Evolutionary conservation across 768 basidiomycete genomes (phyloP), one percentile per base, ranked within the genome.

Genomic region (Clitopilus hobsonii): DNA sequence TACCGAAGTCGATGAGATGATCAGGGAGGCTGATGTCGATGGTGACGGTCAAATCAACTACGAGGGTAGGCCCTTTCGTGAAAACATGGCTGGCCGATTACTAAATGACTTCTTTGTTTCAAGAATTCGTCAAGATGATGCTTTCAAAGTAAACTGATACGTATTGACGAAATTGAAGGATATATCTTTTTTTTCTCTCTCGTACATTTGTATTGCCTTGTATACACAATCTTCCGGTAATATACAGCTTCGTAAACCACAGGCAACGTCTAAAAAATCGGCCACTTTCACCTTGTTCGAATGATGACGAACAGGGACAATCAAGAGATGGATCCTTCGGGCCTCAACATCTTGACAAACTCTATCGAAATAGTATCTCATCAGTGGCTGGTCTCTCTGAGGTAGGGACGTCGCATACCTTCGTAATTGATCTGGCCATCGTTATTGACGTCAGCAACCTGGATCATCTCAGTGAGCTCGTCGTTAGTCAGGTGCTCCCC

Each of bases 11-110:
- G 89, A 92, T 57, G 94, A 95, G 78, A 95, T 97, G 94, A 97
- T 97, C 68, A 86, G 93, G 53, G 94, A 97, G 74, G 94, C 94
- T 54, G 94, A 97, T 67, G 80, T 92, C 51, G 92, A 97, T 65
- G 94, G 94, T 51, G 91, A 94, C 69, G 92, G 92, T n/a, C 90
- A 92, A 73, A 90, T 91, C 73, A 88, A 91, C 72, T 93, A 90
- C 67, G 85, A 89, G 1, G 88, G 88, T 87, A 56, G 54, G 80
- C 25, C 47, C 60, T 6, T 20, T 18, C 27, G 32, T 41, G 60
- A 20, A 58, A 25, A 18, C 52, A 20, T 30, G 28, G 28, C 30
- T 48, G 30, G 41, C 30, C 54, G n/a, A 56, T 25, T 23, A 57
- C 53, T 52, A 27, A 52, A 49, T 45, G 5, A 52, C 27, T 25